Evolutionary conservation across 768 basidiomycete genomes (phyloP).

Genomic region (Lentinus brumalis): DNA sequence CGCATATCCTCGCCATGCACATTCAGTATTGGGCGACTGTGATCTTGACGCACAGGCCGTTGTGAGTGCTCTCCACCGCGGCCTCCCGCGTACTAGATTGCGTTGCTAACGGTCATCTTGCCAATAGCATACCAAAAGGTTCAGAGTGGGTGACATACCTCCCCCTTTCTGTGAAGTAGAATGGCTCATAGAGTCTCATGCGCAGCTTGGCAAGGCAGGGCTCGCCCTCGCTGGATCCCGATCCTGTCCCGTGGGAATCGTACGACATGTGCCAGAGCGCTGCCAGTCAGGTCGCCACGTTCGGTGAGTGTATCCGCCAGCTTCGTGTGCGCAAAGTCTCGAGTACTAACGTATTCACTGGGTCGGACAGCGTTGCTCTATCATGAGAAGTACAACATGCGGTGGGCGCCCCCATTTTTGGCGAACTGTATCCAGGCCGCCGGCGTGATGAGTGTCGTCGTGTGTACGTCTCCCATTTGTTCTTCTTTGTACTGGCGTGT

Average conservation of each 20-base stretch:
- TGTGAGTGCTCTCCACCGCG: slow-evolving; percentile 50
- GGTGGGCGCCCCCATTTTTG: slow-evolving; percentile 62
- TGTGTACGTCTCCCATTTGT: slow-evolving; percentile 42
- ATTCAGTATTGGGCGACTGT: slow-evolving; percentile 78
- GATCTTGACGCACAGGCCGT: slow-evolving; percentile 73
- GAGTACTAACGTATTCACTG: background rate
- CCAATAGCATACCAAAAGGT: slow-evolving; percentile 70
- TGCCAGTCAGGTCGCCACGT: slow-evolving; percentile 66
- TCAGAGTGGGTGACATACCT: slow-evolving; percentile 48
- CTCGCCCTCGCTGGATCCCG: slow-evolving; percentile 27
- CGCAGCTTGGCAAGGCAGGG: slow-evolving; percentile 1
- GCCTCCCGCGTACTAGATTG: slow-evolving; percentile 2
- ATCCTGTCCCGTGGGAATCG: slow-evolving; percentile 58
- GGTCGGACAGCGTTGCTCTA: slow-evolving; percentile 52
- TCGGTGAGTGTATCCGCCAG: slow-evolving; percentile 44
- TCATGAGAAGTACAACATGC: slow-evolving; percentile 62
- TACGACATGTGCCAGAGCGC: slow-evolving; percentile 81
- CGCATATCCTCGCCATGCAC: slow-evolving; percentile 69
- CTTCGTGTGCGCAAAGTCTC: background rate
- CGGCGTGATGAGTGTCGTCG: slow-evolving; percentile 78
- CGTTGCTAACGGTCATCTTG: slow-evolving; percentile 12
- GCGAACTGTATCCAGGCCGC: slow-evolving; percentile 70
- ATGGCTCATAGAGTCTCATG: background rate
- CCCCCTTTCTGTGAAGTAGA: too few relatives aligned
- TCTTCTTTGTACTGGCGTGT: background rate